Evolutionary conservation across 805 yeast species (phyloP), one percentile per base, ranked within the genome.

Genomic region (Ogataea haglerorum): DNA sequence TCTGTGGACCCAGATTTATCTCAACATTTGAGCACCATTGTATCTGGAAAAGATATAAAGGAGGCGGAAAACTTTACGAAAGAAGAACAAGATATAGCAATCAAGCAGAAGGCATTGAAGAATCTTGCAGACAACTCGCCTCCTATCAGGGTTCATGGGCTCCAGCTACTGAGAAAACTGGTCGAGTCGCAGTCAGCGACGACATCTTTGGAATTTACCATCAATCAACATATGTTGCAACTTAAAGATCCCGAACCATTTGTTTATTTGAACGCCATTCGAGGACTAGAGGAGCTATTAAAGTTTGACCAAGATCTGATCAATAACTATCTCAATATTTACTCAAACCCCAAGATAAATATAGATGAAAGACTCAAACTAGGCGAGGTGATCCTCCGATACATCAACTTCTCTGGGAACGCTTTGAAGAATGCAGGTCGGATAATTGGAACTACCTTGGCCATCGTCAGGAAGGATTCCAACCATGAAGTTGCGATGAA

Each of bases 91-190:
- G 75, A 80, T 34, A 58, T 59, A 19, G 64, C 63, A 17, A 46
- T 61, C 0, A 62, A 84, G 34, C 71, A 74, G 12, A 68, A 76
- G 23, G 96, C 96, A 0, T 63, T 86, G 26, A 66, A 73, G 1
- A 76, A 80, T 44, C 60, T 93, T 30, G 79, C 78, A 41, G 96
- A 90, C 60, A 85, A 90, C 0, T 63, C 84, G 30, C 81, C 85
- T 3, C 96, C 98, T 0, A 76, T 91, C 2, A 69, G 89, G 39
- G 98, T 95, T 0, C 89, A 85, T 60, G 98, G 98, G 0, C 63
- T 93, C 7, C 76, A 75, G 47, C 60, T 80, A 17, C 60, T 91
- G 22, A 68, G 87, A 21, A 70, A 73, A 41, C 65, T 88, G 30
- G 35, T 39, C 1, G 31, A 68, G 78, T 5, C 69, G 65, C 30